A percentile compares a stretch with the other conserved stretches of the same genome.
These are phyloP conservation scores for Corinectria fuckeliana DNA, from an alignment of 2,329 filamentous ascomycete species.

Conservation along the genomic window DNA sequence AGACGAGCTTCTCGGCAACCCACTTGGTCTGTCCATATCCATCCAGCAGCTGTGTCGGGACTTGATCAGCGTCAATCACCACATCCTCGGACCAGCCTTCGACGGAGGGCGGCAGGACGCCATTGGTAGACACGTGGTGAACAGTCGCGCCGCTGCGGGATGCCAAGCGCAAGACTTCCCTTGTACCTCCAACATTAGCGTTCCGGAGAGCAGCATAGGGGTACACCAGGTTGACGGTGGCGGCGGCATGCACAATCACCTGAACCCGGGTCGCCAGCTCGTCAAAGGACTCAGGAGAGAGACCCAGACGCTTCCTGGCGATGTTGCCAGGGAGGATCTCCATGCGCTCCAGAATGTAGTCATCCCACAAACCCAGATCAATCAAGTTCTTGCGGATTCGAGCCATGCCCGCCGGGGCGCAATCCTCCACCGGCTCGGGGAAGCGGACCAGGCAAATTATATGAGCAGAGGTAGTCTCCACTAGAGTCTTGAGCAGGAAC, in stretches of 20 bases:
- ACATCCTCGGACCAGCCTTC: constrained; percentile 75
- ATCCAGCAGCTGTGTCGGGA: constrained; percentile 71
- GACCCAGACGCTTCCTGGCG: constrained; percentile 70
- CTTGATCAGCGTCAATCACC: constrained; percentile 70
- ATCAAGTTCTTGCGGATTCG: constrained; percentile 77
- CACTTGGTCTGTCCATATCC: constrained; percentile 84
- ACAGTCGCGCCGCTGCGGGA: constrained; percentile 72
- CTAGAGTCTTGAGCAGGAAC: constrained; percentile 72
- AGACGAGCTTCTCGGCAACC: constrained; percentile 78
- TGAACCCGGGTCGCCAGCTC: constrained; percentile 69
- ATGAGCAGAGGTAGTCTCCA: constrained; percentile 71
- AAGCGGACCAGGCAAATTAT: constrained; percentile 79
- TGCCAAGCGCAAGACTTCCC: constrained; percentile 76
- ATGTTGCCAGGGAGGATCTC: constrained; percentile 78
- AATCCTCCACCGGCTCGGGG: constrained; percentile 68
- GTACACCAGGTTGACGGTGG: constrained; percentile 81
- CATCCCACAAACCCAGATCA: constrained; percentile 79
- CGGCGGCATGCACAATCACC: constrained; percentile 79
- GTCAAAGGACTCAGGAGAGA: constrained; percentile 69
- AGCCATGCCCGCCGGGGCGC: constrained; percentile 71
- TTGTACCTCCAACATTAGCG: constrained; percentile 80
- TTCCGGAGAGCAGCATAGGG: constrained; percentile 78
- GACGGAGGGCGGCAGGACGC: constrained; percentile 74
- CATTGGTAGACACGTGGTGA: constrained; percentile 82
- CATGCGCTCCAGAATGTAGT: constrained; percentile 78